phyloP scores from a whole-genome alignment of 208 protist species.

The Borovskyia barvae region DNA sequence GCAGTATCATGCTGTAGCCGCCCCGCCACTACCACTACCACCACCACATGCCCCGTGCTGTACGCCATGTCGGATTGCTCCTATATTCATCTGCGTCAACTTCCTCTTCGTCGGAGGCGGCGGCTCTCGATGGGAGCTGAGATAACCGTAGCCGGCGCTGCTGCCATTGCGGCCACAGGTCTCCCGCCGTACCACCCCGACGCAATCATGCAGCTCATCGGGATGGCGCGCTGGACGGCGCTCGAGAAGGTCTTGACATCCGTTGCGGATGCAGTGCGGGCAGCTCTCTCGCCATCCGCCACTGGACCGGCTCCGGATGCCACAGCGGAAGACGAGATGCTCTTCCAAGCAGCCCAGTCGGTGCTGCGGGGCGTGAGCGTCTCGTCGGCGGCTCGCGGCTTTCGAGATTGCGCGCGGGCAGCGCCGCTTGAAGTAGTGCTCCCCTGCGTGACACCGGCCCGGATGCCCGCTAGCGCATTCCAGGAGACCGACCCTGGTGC shows the following conservation, averaged over 20 bases:
- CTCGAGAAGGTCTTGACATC: slow-evolving; percentile 30
- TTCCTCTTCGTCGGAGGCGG: slow-evolving; percentile 18
- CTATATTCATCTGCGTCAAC: slow-evolving; percentile 21
- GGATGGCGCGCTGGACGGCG: slow-evolving; percentile 53
- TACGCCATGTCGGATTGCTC: slow-evolving; percentile 14
- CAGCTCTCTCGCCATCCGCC: not conserved
- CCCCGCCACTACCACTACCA: too few relatives aligned
- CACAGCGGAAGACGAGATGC: not conserved
- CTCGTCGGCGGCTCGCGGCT: slow-evolving; percentile 18
- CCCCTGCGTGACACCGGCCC: slow-evolving; percentile 14
- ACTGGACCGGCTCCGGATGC: too few relatives aligned
- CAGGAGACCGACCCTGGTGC: not conserved
- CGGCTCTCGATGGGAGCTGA: too few relatives aligned
- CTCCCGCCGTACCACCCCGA: slow-evolving; percentile 63
- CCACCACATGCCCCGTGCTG: slow-evolving; percentile 11
- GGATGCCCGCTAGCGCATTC: slow-evolving; percentile 6
- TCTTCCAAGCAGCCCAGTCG: slow-evolving; percentile 13
- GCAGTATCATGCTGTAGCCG: too few relatives aligned
- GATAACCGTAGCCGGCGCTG: not conserved
- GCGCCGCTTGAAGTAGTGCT: slow-evolving; percentile 12
- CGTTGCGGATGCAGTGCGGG: slow-evolving; percentile 24
- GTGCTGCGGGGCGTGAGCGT: slow-evolving; percentile 18
- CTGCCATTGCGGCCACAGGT: not conserved
- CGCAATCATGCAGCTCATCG: slow-evolving; percentile 67
- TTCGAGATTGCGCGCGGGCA: slow-evolving; percentile 12